Evolutionary conservation across 1,284 basidiomycete species (phyloP).

Genomic region (Leccinum pachyderme): DNA sequence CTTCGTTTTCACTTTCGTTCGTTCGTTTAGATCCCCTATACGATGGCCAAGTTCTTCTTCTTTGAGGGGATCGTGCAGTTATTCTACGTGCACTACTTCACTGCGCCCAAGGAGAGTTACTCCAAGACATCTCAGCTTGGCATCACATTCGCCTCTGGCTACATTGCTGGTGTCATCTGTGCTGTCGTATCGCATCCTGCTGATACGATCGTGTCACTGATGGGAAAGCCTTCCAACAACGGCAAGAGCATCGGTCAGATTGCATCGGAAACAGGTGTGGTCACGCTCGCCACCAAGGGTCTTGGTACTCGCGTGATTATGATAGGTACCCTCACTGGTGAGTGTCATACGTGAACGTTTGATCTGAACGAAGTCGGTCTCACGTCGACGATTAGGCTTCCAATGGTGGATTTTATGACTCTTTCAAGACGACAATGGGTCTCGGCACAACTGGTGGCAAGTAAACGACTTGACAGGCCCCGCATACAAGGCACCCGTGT

Average conservation of each 20-base stretch:
- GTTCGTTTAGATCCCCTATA: constrained; percentile 68
- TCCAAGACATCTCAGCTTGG: constrained; percentile 72
- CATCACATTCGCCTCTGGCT: constrained; percentile 78
- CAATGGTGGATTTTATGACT: constrained; percentile 90
- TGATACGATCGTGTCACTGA: constrained; percentile 75
- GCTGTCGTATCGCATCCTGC: constrained; percentile 83
- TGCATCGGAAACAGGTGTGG: constrained; percentile 62
- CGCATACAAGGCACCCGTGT: background rate
- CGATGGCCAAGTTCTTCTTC: constrained; percentile 88
- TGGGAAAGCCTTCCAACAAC: constrained; percentile 75
- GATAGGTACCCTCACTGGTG: constrained; percentile 75
- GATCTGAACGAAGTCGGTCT: background rate
- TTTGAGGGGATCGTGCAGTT: constrained; percentile 75
- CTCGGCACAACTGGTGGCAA: constrained; percentile 83
- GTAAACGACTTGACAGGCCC: constrained; percentile 37
- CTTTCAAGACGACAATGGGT: constrained; percentile 78
- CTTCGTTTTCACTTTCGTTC: background rate
- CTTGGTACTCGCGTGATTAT: constrained; percentile 78
- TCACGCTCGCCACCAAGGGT: constrained; percentile 70
- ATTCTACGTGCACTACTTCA: constrained; percentile 77
- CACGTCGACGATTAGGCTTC: constrained; percentile 48
- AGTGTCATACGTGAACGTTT: constrained; percentile 8
- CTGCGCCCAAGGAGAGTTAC: constrained; percentile 71
- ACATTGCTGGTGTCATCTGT: constrained; percentile 79
- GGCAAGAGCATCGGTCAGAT: constrained; percentile 71